phyloP scores from a whole-genome alignment of 805 yeast species.

The Clavispora carvajalis region DNA sequence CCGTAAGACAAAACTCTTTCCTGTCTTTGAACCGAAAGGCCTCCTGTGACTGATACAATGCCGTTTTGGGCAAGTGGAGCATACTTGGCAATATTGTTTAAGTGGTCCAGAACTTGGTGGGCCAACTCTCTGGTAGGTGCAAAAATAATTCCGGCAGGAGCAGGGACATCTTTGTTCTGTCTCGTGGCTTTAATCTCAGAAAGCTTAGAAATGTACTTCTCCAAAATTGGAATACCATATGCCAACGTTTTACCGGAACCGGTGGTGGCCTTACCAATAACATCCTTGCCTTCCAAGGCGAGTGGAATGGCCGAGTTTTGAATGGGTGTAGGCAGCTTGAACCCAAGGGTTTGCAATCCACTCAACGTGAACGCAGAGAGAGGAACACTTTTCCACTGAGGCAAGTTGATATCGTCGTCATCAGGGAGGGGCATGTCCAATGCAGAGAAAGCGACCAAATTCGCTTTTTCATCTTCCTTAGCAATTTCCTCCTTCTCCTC shows the following conservation, averaged over 20 bases:
- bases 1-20: conserved; percentile 68
- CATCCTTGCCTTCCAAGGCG: conserved; percentile 68
- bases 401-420: conserved; percentile 42
- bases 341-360: conserved; percentile 57
- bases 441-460: conserved; percentile 23
- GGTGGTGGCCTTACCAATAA: conserved; percentile 94
- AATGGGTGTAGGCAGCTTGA: conserved; percentile 74
- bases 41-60: conserved; percentile 84
- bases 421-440: conserved; percentile 23
- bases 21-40: conserved; percentile 90
- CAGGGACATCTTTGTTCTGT: conserved; percentile 16
- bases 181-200: conserved; percentile 12
- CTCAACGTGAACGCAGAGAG: conserved; percentile 54
- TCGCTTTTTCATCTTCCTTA: conserved; percentile 8
- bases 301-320: conserved; percentile 72
- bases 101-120: conserved; percentile 83
- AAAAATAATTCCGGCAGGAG: conserved; percentile 74
- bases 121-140: conserved; percentile 97
- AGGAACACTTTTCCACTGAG: conserved; percentile 51
- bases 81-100: conserved; percentile 49
- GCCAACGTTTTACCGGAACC: conserved; percentile 98
- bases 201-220: conserved; percentile 42
- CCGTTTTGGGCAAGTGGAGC: conserved; percentile 51
- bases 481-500: conserved; percentile 15
- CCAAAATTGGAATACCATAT: conserved; percentile 87